These are phyloP conservation scores for Kodamaea hsintzibuensis DNA, from an alignment of 805 yeast species.

Conservation along the genomic window DNA sequence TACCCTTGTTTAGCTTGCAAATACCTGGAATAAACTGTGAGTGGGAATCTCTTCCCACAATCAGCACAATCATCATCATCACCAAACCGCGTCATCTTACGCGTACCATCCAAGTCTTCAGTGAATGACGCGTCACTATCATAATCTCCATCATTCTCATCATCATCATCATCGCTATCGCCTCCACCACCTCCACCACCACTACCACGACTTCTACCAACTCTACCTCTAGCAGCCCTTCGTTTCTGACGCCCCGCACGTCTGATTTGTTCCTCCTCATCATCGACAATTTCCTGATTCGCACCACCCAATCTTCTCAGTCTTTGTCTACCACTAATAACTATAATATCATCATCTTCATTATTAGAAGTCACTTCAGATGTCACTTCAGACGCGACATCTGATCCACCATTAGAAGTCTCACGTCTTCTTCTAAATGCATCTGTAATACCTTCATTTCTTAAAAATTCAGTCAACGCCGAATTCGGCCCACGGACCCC, in stretches of 20 bases:
- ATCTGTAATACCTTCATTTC: constrained; percentile 88
- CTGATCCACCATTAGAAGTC: not conserved
- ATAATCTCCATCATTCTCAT: constrained; percentile 33
- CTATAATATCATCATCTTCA: constrained; percentile 4
- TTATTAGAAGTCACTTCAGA: constrained; percentile 27
- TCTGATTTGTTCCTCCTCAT: constrained; percentile 1
- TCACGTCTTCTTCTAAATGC: constrained; percentile 53
- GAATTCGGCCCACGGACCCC: constrained; percentile 68
- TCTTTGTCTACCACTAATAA: constrained; percentile 1
- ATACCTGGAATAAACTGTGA: constrained; percentile 67
- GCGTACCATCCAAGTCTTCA: not conserved
- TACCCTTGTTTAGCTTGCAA: constrained; percentile 58
- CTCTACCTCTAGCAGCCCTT: constrained; percentile 20
- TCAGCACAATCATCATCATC: constrained; percentile 62
- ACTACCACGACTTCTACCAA: constrained; percentile 13
- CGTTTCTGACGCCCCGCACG: constrained; percentile 12
- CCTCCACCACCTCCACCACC: constrained; percentile 10
- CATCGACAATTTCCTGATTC: not conserved
- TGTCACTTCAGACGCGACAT: constrained; percentile 20
- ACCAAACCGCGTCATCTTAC: constrained; percentile 32
- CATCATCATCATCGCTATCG: constrained; percentile 29
- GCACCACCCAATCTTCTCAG: not conserved
- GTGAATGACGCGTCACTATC: constrained; percentile 20
- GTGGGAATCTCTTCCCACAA: constrained; percentile 58
- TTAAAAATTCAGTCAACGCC: constrained; percentile 84